Conservation (phyloP, 2,329 filamentous ascomycete species). For the Sclerotinia spermophila region DNA sequence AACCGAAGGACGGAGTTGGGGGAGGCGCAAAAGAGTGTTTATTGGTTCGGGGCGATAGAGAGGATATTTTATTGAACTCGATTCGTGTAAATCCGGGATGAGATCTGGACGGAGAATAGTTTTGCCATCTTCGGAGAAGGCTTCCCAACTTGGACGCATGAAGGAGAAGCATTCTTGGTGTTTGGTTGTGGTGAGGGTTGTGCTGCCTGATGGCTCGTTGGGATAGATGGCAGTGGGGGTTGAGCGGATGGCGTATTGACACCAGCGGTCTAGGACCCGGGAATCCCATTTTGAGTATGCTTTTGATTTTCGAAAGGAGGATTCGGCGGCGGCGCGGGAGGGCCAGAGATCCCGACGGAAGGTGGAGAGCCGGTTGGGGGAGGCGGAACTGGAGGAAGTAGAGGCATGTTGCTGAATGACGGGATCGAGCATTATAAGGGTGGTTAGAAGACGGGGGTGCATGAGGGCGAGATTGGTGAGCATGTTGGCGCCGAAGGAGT, state of each 20-base stretch:
- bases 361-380: constrained; percentile 59
- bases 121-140: constrained; percentile 33
- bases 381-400: constrained; percentile 36
- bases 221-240: constrained; percentile 62
- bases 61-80: constrained; percentile 39
- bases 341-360: constrained; percentile 79
- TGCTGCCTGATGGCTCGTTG: constrained; percentile 41
- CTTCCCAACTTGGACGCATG: constrained; percentile 55
- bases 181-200: constrained; percentile 77
- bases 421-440: constrained; percentile 78
- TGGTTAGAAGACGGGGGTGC: constrained; percentile 75
- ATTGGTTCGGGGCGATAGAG: constrained; percentile 67
- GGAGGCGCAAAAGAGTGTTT: constrained; percentile 54
- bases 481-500: constrained; percentile 80
- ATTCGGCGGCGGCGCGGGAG: constrained; percentile 64
- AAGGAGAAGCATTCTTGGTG: constrained; percentile 86
- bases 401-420: constrained; percentile 59
- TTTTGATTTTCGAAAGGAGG: constrained; percentile 61
- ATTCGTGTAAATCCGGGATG: neutral
- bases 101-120: constrained; percentile 37
- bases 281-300: constrained; percentile 84
- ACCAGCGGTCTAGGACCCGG: constrained; percentile 71
- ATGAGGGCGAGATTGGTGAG: constrained; percentile 69
- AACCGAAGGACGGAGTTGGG: constrained; percentile 58
- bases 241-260: constrained; percentile 70